These are phyloP conservation scores for Saprolegnia parasitica DNA, from an alignment of 352 stramenopile species.

Conservation along the genomic window DNA sequence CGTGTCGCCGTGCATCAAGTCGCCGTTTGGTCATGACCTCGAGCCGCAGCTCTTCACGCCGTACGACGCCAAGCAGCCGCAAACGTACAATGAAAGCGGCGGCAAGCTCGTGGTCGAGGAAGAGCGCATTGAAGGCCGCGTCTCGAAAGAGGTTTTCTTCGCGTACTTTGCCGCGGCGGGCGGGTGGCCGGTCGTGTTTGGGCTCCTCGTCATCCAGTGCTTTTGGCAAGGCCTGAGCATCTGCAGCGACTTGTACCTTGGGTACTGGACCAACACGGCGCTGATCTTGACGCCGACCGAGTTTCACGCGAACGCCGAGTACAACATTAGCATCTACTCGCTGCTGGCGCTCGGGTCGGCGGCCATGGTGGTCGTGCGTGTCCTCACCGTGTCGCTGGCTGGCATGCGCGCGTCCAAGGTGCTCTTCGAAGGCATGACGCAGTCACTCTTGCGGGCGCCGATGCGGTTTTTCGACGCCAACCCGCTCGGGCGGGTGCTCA, in stretches of 20 bases:
- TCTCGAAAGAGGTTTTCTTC: constrained; percentile 38
- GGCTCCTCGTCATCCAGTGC: neutral
- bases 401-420: constrained; percentile 52
- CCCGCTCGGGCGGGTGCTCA: constrained; percentile 85
- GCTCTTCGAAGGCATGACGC: constrained; percentile 85
- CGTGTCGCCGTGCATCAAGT: constrained; percentile 19
- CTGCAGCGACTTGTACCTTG: constrained; percentile 15
- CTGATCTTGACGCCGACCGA: neutral
- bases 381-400: constrained; percentile 50
- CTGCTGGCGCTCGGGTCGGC: constrained; percentile 41
- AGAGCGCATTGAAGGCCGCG: constrained; percentile 49
- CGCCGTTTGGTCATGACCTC: constrained; percentile 9
- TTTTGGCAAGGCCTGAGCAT: constrained; percentile 25
- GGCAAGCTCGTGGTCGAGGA: constrained; percentile 58
- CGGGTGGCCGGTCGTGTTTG: constrained; percentile 25
- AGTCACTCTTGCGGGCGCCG: constrained; percentile 83
- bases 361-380: constrained; percentile 55
- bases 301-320: constrained; percentile 8
- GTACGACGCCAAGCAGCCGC: neutral
- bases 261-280: constrained; percentile 14
- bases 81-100: neutral
- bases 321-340: constrained; percentile 58
- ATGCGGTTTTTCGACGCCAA: constrained; percentile 94
- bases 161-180: constrained; percentile 47
- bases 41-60: neutral